Percentiles rank a stretch among this genome's conserved stretches.
phyloP scores from a whole-genome alignment of 768 basidiomycete genomes.

The Agaricus blazei region DNA sequence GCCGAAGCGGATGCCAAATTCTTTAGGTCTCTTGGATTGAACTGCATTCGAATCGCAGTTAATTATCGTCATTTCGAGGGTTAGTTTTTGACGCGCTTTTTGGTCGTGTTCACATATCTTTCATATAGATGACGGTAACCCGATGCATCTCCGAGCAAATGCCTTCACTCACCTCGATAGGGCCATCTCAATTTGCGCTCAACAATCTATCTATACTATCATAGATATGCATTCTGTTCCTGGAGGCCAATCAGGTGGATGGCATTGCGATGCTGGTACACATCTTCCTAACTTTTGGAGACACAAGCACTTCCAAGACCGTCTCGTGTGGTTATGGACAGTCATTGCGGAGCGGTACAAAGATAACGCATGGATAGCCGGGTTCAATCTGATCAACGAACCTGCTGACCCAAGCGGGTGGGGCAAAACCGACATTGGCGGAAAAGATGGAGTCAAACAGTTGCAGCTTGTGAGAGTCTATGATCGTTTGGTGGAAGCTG shows the following conservation, averaged over 20 bases:
- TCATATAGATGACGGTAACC: conserved; percentile 62
- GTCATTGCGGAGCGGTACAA: conserved; percentile 69
- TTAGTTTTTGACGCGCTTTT: conserved; percentile 10
- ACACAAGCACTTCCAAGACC: conserved; percentile 82
- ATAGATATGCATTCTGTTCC: conserved; percentile 78
- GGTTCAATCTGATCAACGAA: conserved; percentile 85
- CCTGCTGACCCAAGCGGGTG: conserved; percentile 51
- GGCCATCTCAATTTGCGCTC: conserved; percentile 70
- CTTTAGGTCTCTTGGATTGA: conserved; percentile 75
- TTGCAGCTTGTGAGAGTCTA: conserved; percentile 59
- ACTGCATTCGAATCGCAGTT: conserved; percentile 73
- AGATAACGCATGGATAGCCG: conserved; percentile 74
- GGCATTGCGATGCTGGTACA: conserved; percentile 74
- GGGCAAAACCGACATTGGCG: conserved; percentile 2
- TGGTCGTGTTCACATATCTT: not conserved
- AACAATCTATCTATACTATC: conserved; percentile 71
- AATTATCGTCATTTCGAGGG: conserved; percentile 74
- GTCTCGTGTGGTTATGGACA: conserved; percentile 72
- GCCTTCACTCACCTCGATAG: conserved; percentile 83
- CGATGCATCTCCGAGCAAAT: conserved; percentile 64
- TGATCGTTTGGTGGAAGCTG: conserved; percentile 59
- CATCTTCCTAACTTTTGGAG: conserved; percentile 71
- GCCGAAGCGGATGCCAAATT: conserved; percentile 67
- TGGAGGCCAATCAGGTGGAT: conserved; percentile 71
- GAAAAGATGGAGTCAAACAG: conserved; percentile 31